These are phyloP conservation scores for Lojkania enalia DNA, from an alignment of 2,329 filamentous ascomycete genomes.

Conservation along the genomic window DNA sequence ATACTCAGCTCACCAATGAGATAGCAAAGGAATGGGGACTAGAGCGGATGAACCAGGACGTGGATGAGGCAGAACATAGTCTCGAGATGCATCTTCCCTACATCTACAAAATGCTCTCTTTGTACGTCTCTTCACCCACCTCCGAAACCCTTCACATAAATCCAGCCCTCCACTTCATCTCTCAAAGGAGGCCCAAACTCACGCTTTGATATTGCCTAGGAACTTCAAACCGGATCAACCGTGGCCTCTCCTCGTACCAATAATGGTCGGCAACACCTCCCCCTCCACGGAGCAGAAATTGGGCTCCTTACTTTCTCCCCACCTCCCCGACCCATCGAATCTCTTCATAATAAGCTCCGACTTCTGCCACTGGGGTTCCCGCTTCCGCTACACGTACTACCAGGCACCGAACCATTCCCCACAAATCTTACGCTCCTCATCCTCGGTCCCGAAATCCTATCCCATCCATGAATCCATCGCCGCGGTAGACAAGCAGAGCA, in stretches of 20 bases:
- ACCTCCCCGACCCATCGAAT: conserved; percentile 73
- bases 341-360: conserved; percentile 91
- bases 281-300: conserved; percentile 66
- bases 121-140: conserved; percentile 34
- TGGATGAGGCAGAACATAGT: conserved; percentile 86
- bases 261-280: conserved; percentile 79
- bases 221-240: too few species aligned
- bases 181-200: too few species aligned
- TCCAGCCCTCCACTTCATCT: not conserved
- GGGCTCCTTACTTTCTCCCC: conserved; percentile 74
- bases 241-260: conserved; percentile 80
- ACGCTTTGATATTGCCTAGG: too few species aligned
- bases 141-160: conserved; percentile 1
- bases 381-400: conserved; percentile 86
- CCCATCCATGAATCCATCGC: conserved; percentile 84
- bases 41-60: conserved; percentile 60
- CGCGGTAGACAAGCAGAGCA: conserved; percentile 76
- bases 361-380: conserved; percentile 92
- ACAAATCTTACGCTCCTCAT: conserved; percentile 41
- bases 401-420: conserved; percentile 49
- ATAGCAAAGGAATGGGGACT: conserved; percentile 34
- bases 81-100: conserved; percentile 97
- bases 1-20: conserved; percentile 59
- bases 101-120: conserved; percentile 75
- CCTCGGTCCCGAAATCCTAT: conserved; percentile 50